Conservation (phyloP, 2,329 filamentous ascomycete genomes). For the Teratosphaeria viscida region DNA sequence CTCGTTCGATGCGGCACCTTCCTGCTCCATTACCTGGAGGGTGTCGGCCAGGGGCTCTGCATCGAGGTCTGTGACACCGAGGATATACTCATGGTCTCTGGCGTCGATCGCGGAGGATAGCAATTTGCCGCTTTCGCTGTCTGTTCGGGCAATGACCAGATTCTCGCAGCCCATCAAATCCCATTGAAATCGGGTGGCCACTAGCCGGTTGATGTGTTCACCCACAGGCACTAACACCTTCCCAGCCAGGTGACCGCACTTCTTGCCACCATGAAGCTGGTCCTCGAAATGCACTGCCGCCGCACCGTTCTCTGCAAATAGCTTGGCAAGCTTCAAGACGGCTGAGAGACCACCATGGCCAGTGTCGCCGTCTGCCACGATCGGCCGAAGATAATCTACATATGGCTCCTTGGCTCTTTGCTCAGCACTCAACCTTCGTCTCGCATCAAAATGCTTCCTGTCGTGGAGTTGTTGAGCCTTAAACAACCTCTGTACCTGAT, state of each 20-base stretch:
- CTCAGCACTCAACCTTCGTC: slow-evolving; percentile 65
- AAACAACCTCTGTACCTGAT: slow-evolving; percentile 90
- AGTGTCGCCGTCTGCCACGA: slow-evolving; percentile 92
- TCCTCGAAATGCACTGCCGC: slow-evolving; percentile 97
- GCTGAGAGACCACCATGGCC: slow-evolving; percentile 86
- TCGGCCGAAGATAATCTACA: slow-evolving; percentile 83
- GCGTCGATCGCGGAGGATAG: slow-evolving; percentile 86
- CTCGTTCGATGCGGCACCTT: slow-evolving; percentile 65
- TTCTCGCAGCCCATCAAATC: slow-evolving; percentile 96
- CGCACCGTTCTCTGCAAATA: slow-evolving; percentile 94
- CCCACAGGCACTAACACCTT: slow-evolving; percentile 90
- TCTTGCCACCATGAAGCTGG: slow-evolving; percentile 95
- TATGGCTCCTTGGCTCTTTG: slow-evolving; percentile 70
- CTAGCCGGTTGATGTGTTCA: slow-evolving; percentile 92
- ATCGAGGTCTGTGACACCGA: slow-evolving; percentile 67
- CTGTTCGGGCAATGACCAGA: slow-evolving; percentile 85
- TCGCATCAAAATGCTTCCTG: slow-evolving; percentile 81
- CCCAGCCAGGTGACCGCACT: slow-evolving; percentile 91
- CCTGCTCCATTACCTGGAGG: slow-evolving; percentile 77
- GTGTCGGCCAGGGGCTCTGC: slow-evolving; percentile 76
- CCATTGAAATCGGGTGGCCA: slow-evolving; percentile 92
- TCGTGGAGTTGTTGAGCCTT: slow-evolving; percentile 97
- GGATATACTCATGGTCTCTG: slow-evolving; percentile 93
- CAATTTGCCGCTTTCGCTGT: slow-evolving; percentile 86
- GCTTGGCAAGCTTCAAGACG: slow-evolving; percentile 89